Evolutionary conservation across 306 rosid species (phyloP).

Genomic region (Phaseolus lunatus): DNA sequence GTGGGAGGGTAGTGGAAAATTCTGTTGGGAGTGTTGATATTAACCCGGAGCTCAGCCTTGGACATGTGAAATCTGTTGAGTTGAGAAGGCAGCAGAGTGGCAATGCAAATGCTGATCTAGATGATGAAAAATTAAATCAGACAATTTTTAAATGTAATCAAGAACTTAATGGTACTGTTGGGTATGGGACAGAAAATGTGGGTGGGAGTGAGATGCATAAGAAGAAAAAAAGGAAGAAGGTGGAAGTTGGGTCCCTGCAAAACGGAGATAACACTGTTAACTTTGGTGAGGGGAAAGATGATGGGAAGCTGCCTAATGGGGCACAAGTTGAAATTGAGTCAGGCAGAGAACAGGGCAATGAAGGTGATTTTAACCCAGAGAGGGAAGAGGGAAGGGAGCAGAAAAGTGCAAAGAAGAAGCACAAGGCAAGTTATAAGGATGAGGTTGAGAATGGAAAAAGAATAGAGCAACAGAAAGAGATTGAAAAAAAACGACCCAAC

Average conservation of each 20-base stretch:
- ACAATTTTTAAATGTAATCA: not conserved
- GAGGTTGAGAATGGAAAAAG: conserved; percentile 21
- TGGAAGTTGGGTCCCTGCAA: not conserved
- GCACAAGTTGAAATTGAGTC: not conserved
- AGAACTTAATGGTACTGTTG: conserved; percentile 37
- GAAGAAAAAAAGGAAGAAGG: conserved; percentile 43
- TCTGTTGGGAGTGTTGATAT: conserved; percentile 6
- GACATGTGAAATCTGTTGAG: not conserved
- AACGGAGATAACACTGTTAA: conserved; percentile 8
- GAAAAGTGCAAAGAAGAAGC: conserved; percentile 24
- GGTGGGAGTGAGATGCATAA: conserved; percentile 36
- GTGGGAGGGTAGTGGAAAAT: conserved; percentile 11
- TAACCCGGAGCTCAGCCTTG: not conserved
- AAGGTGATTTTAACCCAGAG: not conserved
- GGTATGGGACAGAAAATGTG: conserved; percentile 4
- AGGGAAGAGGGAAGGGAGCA: conserved; percentile 35
- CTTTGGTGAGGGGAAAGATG: conserved; percentile 19
- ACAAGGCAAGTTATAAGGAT: not conserved
- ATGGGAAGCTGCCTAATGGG: conserved; percentile 1
- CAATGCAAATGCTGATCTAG: not conserved
- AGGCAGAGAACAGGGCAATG: not conserved
- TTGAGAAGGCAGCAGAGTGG: not conserved
- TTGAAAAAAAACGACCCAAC: not conserved
- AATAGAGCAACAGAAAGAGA: conserved; percentile 7
- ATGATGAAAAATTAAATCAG: conserved; percentile 3